phyloP scores from a whole-genome alignment of 2,329 filamentous ascomycete species.

The Arthrinium puccinioides region DNA sequence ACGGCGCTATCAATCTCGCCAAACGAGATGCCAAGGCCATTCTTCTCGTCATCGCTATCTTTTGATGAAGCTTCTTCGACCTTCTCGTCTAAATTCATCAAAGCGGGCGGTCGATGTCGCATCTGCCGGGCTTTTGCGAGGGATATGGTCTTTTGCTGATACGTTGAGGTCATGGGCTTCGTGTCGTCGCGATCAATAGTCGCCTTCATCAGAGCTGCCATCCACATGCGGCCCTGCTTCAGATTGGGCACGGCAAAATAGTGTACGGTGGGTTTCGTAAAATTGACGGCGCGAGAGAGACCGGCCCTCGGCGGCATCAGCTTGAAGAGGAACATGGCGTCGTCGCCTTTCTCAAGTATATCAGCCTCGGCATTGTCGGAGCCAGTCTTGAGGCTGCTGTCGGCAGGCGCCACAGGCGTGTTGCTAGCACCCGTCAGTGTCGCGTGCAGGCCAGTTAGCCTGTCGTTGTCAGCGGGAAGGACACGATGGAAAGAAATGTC shows the following conservation, averaged over 20 bases:
- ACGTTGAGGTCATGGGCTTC: slow-evolving; percentile 77
- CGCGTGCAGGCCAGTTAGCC: slow-evolving; percentile 83
- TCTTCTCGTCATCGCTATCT: slow-evolving; percentile 21
- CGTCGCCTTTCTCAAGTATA: slow-evolving; percentile 40
- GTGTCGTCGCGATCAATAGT: slow-evolving; percentile 90
- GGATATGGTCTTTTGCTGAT: slow-evolving; percentile 95
- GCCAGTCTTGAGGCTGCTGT: slow-evolving; percentile 37
- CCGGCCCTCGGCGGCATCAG: slow-evolving; percentile 84
- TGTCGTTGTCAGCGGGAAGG: slow-evolving; percentile 87
- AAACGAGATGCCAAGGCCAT: slow-evolving; percentile 30
- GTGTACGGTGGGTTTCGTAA: slow-evolving; percentile 94
- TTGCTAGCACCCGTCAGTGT: slow-evolving; percentile 81
- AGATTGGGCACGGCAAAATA: slow-evolving; percentile 95
- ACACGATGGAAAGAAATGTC: slow-evolving; percentile 97
- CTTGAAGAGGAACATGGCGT: slow-evolving; percentile 95
- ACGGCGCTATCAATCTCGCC: slow-evolving; percentile 31
- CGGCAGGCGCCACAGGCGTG: slow-evolving; percentile 48
- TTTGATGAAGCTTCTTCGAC: slow-evolving; percentile 13
- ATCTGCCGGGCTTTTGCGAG: slow-evolving; percentile 80
- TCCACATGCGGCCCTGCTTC: slow-evolving; percentile 86
- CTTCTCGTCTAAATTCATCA: slow-evolving; percentile 63
- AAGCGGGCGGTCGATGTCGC: slow-evolving; percentile 80
- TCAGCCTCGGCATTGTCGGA: slow-evolving; percentile 32
- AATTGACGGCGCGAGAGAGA: slow-evolving; percentile 84
- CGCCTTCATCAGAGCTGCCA: slow-evolving; percentile 97